These are phyloP conservation scores for Eutrema heterophyllum DNA, from an alignment of 345 rosid genomes.

Conservation along the genomic window DNA sequence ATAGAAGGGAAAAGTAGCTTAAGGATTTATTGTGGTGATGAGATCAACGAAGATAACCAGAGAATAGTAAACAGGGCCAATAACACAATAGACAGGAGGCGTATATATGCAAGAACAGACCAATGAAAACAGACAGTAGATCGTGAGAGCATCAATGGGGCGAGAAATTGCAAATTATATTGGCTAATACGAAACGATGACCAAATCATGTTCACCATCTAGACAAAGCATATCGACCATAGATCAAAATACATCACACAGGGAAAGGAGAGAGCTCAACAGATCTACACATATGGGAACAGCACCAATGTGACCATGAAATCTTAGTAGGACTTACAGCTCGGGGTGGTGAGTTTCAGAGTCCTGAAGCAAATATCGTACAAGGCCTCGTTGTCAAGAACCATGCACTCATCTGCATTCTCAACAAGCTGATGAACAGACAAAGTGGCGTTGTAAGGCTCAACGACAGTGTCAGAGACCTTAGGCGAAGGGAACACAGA, in stretches of 20 bases:
- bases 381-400: constrained; percentile 1
- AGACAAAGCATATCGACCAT: not conserved
- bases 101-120: not conserved
- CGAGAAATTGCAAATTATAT: not conserved
- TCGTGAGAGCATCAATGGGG: too few relatives aligned
- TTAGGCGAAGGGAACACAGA: not conserved
- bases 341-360: constrained; percentile 30
- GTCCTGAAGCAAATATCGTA: constrained; percentile 33
- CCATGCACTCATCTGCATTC: constrained; percentile 8
- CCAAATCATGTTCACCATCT: not conserved
- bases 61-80: not conserved
- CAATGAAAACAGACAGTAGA: not conserved
- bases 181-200: not conserved
- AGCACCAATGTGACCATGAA: too few relatives aligned
- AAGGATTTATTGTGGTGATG: not conserved
- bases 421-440: constrained; percentile 3
- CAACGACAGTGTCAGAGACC: not conserved
- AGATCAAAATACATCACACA: too few relatives aligned
- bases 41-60: not conserved
- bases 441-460: not conserved
- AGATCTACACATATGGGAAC: too few relatives aligned
- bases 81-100: not conserved
- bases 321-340: constrained; percentile 19
- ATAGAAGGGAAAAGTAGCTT: not conserved
- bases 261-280: too few relatives aligned